Base-by-base conservation (phyloP, 2,329 filamentous ascomycete species). In the Microdochium trichocladiopsis region DNA sequence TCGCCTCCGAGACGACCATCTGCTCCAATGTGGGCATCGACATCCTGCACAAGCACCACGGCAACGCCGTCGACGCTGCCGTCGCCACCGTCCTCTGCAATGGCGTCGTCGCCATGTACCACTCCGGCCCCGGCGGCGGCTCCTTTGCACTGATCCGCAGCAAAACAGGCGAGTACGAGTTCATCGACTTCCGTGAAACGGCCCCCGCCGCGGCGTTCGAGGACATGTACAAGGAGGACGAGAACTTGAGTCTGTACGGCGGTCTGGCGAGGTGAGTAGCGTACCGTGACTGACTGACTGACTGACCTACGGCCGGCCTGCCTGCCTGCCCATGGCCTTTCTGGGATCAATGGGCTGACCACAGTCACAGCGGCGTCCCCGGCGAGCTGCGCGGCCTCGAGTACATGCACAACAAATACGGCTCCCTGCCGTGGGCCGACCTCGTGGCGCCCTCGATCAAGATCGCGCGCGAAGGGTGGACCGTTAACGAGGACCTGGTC, bases 61-160 rank as follows among this genome's bases (percentile, higher is more conserved):
- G 88, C 6, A 90, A 89, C 69, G 88, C 88, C 12, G 87, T 86
- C 1, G 88, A 93, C 69, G 86, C 88, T 48, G 69, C 90, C 56
- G 83, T 92, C 21, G 87, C 83, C 25, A 88, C 87, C 0, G 83
- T 83, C 8, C 79, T 92, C 50, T 93, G 88, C 57, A 80, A 91
- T 36, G 88, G 88, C 5, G 85, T 88, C 6, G 78, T 88, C 47
- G 86, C 79, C 52, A 88, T 88, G 83, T 88, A 90, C 60, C 88
- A 92, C 66, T 82, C 80, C 41, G 92, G 93, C 16, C 87, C 96
- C 54, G 92, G 89, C 21, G 93, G 93, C 6, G 93, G 93, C 41
- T 93, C 93, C 2, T 97, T 97, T 70, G 88, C 91, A 78, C 76
- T 96, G 4, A 81, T 96, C 4, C 84, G 89, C 48, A 77, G 82